Evolutionary conservation across 2,329 filamentous ascomycete species (phyloP), one percentile per base, ranked within the genome.

Genomic region (Alternaria arborescens): DNA sequence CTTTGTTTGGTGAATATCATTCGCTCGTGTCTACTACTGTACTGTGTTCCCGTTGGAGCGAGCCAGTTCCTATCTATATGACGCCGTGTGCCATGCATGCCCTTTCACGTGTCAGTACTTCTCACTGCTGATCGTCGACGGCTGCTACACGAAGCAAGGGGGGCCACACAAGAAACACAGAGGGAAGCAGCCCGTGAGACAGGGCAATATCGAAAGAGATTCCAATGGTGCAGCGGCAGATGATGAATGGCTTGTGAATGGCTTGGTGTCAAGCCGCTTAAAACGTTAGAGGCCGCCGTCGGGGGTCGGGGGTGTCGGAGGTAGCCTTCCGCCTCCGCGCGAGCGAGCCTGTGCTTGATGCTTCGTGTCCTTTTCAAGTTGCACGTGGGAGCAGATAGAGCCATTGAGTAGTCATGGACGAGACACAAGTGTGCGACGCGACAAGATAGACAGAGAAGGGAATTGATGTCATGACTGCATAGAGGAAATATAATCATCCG

Each of bases 301-400:
- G 43, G 38, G 51, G 56, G 53, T 42, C 50, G 58, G 58, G 47
- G 44, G 52, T 56, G 51, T 54, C 59, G 64, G 63, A 64, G 59
- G 51, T 58, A 59, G 55, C 51, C 56, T 42, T 58, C 58, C 46
- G 62, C 55, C 30, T 58, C 58, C 50, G 60, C 59, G 41, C 38
- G 55, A 32, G 50, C 34, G 55, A 41, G 50, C 34, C 63, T 57
- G 60, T 62, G 64, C 63, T 55, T 58, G 41, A 43, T 51, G 58
- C 60, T 56, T 57, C 60, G 57, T 60, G 57, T 50, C 57, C 57
- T 60, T 55, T 60, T 44, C 52, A 20, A 51, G 52, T 5, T 24
- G 22, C 43, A 32, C 11, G 6, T 50, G 5, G 34, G 38, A 12
- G 12, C 8, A 26, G 20, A 44, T 36, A 40, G 30, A 48, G 46